Base-by-base conservation (phyloP, 2,329 filamentous ascomycete genomes). In the Teratosphaeria gauchensis region DNA sequence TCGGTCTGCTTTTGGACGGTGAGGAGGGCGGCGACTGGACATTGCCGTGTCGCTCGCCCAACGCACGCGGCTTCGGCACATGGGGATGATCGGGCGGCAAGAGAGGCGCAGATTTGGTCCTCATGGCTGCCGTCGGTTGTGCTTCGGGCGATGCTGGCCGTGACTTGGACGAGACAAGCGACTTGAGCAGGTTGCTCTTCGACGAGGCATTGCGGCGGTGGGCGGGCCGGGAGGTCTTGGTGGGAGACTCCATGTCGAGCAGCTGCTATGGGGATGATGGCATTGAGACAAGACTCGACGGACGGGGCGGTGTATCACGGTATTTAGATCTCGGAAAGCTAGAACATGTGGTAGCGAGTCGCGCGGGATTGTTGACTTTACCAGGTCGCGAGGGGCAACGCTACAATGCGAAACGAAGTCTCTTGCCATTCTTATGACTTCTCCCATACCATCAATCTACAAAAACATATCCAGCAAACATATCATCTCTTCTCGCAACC, bases 21-120 rank as follows among this genome's bases (percentile, higher is more conserved):
- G 69, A 71, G 2, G 64, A 56, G 3, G 68, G 66, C 9, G 68
- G 69, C 2, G 69, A 70, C 48, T 69, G 70, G 12, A 66, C 66
- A 56, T 72, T 72, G 54, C 60, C 62, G 31, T 70, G 66, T 19
- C 67, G 62, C 54, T 71, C 69, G 14, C 69, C 68, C 4, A 71
- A 64, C n/a, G 66, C 62, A n/a, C 56, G 61, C 61, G 59, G 21
- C 60, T 58, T 52, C 51, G 46, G 4, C 57, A 73, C 72, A 62
- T 80, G 76, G 12, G 77, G 76, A 67, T 80, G 77, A 64, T 81
- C 76, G 46, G 76, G 74, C 31, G 79, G 79, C n/a, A 80, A 71
- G 58, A 81, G 71, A 30, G 78, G 75, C 38, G 70, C 61, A 16
- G 58, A 67, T 42, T 72, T 65, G 31, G 67, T 69, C 14, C 56